phyloP scores from a whole-genome alignment of 805 yeast genomes.

The Candida michaelii region DNA sequence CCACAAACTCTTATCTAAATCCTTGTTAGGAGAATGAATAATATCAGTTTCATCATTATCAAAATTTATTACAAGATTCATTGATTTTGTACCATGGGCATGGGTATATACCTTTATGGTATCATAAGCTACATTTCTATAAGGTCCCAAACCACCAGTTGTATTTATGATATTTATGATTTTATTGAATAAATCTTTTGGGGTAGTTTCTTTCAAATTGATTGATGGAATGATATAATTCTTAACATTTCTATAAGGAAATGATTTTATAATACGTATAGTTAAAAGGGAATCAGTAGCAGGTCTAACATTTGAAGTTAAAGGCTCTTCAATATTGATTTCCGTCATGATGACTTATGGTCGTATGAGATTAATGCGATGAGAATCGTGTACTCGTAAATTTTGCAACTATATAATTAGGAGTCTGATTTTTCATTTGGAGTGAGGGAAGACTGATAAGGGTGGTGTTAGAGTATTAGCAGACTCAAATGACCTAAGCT shows the following conservation, averaged over 20 bases:
- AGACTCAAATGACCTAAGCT: too few relatives aligned
- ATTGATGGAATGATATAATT: conserved; percentile 68
- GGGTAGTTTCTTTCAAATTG: conserved; percentile 69
- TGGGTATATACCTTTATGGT: conserved; percentile 85
- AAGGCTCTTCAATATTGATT: conserved; percentile 56
- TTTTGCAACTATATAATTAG: conserved; percentile 7
- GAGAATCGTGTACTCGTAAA: conserved; percentile 10
- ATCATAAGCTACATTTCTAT: conserved; percentile 71
- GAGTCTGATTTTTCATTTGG: too few relatives aligned
- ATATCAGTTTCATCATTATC: conserved; percentile 79
- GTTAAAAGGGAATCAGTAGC: conserved; percentile 75
- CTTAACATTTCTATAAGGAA: conserved; percentile 85
- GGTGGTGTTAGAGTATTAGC: too few relatives aligned
- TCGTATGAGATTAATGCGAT: not conserved
- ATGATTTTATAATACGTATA: conserved; percentile 83
- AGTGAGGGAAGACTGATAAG: too few relatives aligned
- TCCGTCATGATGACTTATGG: conserved; percentile 1
- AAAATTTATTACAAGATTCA: conserved; percentile 87
- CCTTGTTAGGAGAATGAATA: conserved; percentile 22
- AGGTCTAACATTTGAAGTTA: conserved; percentile 78
- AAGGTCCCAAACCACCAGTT: conserved; percentile 76
- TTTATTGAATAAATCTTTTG: conserved; percentile 57
- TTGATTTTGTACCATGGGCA: conserved; percentile 93
- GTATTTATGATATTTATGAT: conserved; percentile 47
- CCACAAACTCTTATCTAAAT: conserved; percentile 26